phyloP scores from a whole-genome alignment of 2,329 filamentous ascomycete species.

The Claviceps arundinis region DNA sequence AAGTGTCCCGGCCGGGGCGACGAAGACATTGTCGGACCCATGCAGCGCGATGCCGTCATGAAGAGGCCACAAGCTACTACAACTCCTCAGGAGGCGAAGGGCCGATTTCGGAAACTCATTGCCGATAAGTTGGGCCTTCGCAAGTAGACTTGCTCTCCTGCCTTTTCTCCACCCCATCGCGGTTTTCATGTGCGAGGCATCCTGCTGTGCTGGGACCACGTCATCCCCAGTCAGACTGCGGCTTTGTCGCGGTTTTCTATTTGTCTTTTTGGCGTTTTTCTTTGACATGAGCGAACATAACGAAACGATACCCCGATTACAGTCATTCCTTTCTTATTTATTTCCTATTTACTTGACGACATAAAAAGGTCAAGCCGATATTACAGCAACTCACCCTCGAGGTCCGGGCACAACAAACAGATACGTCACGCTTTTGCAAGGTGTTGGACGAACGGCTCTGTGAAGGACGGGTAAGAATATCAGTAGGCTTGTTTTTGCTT shows the following conservation, averaged over 20 bases:
- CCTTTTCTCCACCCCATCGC: background rate
- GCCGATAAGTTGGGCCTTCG: conserved; percentile 29
- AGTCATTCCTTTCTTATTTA: background rate
- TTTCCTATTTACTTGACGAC: background rate
- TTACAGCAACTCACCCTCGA: too few species aligned
- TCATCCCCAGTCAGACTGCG: too few species aligned
- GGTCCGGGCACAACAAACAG: too few species aligned
- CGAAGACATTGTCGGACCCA: conserved; percentile 86
- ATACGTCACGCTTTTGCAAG: too few species aligned
- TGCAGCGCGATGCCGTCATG: conserved; percentile 53
- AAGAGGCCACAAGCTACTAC: conserved; percentile 23
- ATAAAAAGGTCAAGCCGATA: too few species aligned
- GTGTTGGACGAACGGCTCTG: too few species aligned
- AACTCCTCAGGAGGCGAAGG: conserved; percentile 26
- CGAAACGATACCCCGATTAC: background rate
- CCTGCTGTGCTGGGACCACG: too few species aligned
- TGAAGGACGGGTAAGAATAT: too few species aligned
- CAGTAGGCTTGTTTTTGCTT: too few species aligned
- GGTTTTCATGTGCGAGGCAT: too few species aligned
- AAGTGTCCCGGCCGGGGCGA: conserved; percentile 86
- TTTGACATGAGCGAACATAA: too few species aligned
- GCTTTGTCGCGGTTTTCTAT: background rate
- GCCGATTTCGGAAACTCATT: conserved; percentile 35
- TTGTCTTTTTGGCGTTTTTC: background rate
- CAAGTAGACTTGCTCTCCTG: conserved; percentile 5